Base-by-base conservation (phyloP, 1,139 yeast species). In the Protomyces inouyei region DNA sequence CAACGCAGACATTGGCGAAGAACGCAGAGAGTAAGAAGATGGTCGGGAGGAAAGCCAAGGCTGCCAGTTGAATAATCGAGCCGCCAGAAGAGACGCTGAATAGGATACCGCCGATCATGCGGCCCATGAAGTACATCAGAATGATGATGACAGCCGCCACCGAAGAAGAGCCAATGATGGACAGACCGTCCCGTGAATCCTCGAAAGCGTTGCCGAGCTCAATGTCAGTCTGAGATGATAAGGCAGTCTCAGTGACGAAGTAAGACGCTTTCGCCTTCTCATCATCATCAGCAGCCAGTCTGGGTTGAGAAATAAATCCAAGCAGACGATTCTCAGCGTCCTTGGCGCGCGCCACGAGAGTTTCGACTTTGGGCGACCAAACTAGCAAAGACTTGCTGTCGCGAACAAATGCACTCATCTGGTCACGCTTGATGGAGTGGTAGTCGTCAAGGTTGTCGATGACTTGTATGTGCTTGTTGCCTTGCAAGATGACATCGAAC, bases 381-480 rank as follows among this genome's bases (percentile, higher is more conserved):
- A 66, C 66, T 1, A 66, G 45, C 12, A 66, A 40, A 14, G 64
- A 61, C 28, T 53, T 52, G n/a, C 57, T 65, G 3, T 55, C 64
- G 10, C 64, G 55, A 12, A 66, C 57, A 46, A 65, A 65, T 4
- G 68, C 68, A 5, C 65, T 43, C 48, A 64, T 63, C 52, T 66
- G 68, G 38, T 64, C 57, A 52, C 65, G 64, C 10, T 67, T 57
- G 12, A 61, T 65, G 2, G 61, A 55, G 16, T 67, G 65, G 14
- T 61, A 66, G 35, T 64, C 66, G 12, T 48, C 52, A 3, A 66
- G 23, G 23, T 51, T 52, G 10, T 66, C 66, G 16, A 66, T 55
- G 21, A 66, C 64, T 25, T 66, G 68, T 23, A 66, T 66, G 10
- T 67, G 67, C 9, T 65, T 60, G 52, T 59, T 60, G 35, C 63